Conservation (phyloP, 2,329 filamentous ascomycete species). For the Aspergillus fumigatiaffinis region DNA sequence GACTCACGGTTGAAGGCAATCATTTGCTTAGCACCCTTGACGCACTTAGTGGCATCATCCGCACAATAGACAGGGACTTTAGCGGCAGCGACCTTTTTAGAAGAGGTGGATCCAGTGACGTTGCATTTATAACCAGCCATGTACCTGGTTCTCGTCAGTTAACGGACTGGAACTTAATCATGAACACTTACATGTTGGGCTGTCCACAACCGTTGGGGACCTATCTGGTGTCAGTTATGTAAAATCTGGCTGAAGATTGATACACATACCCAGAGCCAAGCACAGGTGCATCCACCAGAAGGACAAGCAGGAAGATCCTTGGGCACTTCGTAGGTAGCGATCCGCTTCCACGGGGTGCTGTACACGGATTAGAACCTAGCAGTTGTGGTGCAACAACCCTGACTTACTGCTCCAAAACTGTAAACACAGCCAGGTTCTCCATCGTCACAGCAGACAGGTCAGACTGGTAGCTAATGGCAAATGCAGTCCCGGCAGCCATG, state of each 20-base stretch:
- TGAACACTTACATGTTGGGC: conserved; percentile 31
- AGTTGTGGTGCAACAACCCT: not conserved
- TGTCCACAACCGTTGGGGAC: conserved; percentile 36
- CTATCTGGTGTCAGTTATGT: not conserved
- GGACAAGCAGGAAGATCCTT: conserved; percentile 34
- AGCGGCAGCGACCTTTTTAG: conserved; percentile 39
- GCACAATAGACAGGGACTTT: conserved; percentile 43
- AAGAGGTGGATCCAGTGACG: conserved; percentile 43
- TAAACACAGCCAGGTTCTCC: conserved; percentile 52
- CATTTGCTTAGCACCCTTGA: conserved; percentile 50
- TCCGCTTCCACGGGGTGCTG: conserved; percentile 38
- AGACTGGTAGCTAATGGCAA: conserved; percentile 49
- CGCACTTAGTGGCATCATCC: conserved; percentile 40
- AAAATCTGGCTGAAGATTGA: no score
- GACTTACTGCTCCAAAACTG: conserved; percentile 42
- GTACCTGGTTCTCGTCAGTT: conserved; percentile 21
- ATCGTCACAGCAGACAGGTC: conserved; percentile 47
- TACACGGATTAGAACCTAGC: not conserved
- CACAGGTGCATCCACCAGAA: conserved; percentile 37
- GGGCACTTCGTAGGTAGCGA: conserved; percentile 36
- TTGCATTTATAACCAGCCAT: conserved; percentile 51
- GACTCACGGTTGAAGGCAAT: conserved; percentile 45
- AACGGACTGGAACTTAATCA: not conserved
- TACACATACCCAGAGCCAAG: conserved; percentile 39
- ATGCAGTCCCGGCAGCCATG: conserved; percentile 46